Evolutionary conservation across 2,329 filamentous ascomycete genomes (phyloP).

Genomic region (Diaporthe capsici): DNA sequence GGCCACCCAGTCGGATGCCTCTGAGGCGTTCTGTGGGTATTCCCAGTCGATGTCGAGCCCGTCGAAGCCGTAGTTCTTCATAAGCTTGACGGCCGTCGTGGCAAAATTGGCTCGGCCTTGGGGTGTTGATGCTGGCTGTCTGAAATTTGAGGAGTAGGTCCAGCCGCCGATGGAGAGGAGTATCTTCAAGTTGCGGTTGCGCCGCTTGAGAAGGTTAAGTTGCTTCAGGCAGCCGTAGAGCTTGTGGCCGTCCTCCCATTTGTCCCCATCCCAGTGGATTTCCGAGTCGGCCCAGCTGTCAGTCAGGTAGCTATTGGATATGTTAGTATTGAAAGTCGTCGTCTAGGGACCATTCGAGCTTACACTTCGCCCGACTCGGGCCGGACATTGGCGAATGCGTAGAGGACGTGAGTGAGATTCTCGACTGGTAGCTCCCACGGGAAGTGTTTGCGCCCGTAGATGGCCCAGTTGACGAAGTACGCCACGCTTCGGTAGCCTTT

Average conservation of each 20-base stretch:
- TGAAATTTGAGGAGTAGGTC: constrained; percentile 91
- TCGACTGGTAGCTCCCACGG: constrained; percentile 86
- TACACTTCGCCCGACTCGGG: constrained; percentile 83
- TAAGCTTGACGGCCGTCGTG: constrained; percentile 77
- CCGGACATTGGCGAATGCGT: constrained; percentile 89
- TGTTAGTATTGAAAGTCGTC: not conserved
- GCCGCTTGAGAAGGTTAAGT: constrained; percentile 84
- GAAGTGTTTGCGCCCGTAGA: constrained; percentile 88
- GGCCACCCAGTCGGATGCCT: constrained; percentile 72
- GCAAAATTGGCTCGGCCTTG: constrained; percentile 81
- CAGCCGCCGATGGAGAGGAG: constrained; percentile 92
- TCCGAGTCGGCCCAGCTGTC: constrained; percentile 78
- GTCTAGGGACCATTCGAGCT: constrained; percentile 43
- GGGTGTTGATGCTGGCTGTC: constrained; percentile 78
- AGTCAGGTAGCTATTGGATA: constrained; percentile 59
- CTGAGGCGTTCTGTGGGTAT: constrained; percentile 68
- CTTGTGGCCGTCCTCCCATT: constrained; percentile 84
- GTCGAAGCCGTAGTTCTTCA: constrained; percentile 86
- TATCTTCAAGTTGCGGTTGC: constrained; percentile 86
- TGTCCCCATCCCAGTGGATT: constrained; percentile 79
- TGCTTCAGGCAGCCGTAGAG: constrained; percentile 93
- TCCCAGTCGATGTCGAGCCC: constrained; percentile 80
- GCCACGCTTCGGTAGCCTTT: constrained; percentile 75
- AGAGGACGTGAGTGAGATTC: constrained; percentile 89
- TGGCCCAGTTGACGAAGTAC: constrained; percentile 87